A percentile compares a stretch with the other conserved stretches of the same genome.
Evolutionary conservation across 192 early-diverging fungal genomes (phyloP).

Genomic region (Pilobolus umbonatus): DNA sequence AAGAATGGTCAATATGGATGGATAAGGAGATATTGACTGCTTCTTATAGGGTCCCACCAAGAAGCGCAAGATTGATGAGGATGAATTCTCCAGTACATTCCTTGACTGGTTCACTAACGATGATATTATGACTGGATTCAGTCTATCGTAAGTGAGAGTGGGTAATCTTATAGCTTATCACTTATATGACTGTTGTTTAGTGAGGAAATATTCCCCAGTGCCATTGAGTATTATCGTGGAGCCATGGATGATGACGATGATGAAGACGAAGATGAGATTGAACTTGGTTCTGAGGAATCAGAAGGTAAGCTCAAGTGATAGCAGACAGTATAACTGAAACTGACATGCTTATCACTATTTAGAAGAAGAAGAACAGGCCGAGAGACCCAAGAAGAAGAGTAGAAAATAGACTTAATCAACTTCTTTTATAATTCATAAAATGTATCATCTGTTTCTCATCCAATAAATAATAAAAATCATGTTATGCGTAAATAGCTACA

Average conservation of each 20-base stretch:
- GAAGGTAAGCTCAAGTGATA: conserved; percentile 16
- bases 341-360: no score
- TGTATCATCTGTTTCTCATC: no score
- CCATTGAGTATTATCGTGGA: conserved; percentile 19
- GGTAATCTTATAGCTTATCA: background rate
- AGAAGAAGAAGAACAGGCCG: conserved; percentile 5
- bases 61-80: conserved; percentile 28
- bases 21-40: background rate
- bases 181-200: background rate
- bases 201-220: conserved; percentile 34
- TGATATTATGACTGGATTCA: conserved; percentile 7
- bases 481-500: no score
- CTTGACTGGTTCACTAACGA: conserved; percentile 32
- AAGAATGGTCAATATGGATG: background rate
- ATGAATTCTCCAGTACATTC: conserved; percentile 7
- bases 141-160: background rate
- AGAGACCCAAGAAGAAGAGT: conserved; percentile 37
- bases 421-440: no score
- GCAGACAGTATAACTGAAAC: background rate
- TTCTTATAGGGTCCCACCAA: conserved; percentile 9
- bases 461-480: no score
- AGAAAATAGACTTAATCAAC: no score
- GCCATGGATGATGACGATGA: conserved; percentile 20
- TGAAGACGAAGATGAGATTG: conserved; percentile 27
- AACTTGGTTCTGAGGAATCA: conserved; percentile 28